Evolutionary conservation across 148 eudicot species (phyloP), one percentile per base, ranked within the genome.

Genomic region (Cornus florida): DNA sequence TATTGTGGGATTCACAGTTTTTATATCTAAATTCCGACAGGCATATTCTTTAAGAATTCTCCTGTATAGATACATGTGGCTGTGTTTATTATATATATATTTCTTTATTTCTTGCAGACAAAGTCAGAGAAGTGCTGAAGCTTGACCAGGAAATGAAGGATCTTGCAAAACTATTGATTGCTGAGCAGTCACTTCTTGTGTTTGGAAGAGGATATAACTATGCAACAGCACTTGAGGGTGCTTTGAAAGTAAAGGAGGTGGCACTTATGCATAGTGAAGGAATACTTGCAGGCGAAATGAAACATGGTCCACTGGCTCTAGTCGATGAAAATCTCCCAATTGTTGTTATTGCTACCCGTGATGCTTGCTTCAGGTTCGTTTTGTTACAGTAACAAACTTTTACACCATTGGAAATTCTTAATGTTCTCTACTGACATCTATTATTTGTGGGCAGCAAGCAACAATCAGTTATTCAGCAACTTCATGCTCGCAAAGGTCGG

Each of bases 271-370:
- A 97, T 84, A 94, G 99, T 82, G 99, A 97, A 86, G 98, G 98
- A 78, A 97, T 97, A 80, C 99, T 97, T 82, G 99, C 99, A 19
- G 99, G 99, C 53, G 99, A 97, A 88, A 94, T 94, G 98, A 97
- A 94, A 78, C 99, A 97, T 82, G 99, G 98, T 71, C 99, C 99
- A 20, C 79, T 97, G 71, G 99, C 98, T 46, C 87, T 97, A 71
- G 99, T 97, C 7, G 99, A 97, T 68, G 95, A 97, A 83, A 91
- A 82, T 81, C 97, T 97, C 71, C 98, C 98, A 38, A 97, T 97
- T 71, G 78, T 97, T 78, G 99, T 97, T 35, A 90, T 94, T 77
- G 98, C 99, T 60, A 94, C 99, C 70, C 97, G 84, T 65, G 99
- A 97, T 84, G 82, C 87, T 87, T 97, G 99, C 82, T 94, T 92